Percentiles rank a stretch among this genome's conserved stretches.
These are phyloP conservation scores for Lentinus polychrous DNA, from an alignment of 1,284 basidiomycete species.

Conservation along the genomic window DNA sequence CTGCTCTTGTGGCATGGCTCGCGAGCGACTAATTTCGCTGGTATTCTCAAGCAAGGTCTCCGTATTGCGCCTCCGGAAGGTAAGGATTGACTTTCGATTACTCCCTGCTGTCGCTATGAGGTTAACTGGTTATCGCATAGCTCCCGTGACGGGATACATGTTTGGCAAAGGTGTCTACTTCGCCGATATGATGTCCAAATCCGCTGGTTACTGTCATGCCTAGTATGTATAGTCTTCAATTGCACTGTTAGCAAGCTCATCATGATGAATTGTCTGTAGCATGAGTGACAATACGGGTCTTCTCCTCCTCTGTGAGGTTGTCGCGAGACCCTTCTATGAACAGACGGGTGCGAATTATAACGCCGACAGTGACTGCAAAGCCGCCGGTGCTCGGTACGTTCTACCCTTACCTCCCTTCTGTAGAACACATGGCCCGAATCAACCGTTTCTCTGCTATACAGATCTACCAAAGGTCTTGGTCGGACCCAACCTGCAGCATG, in stretches of 20 bases:
- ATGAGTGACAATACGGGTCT: constrained; percentile 45
- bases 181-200: constrained; percentile 67
- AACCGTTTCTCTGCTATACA: constrained; percentile 14
- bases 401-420: constrained; percentile 1
- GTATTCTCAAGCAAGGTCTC: constrained; percentile 59
- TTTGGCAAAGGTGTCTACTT: constrained; percentile 69
- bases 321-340: constrained; percentile 50
- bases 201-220: constrained; percentile 52
- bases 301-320: constrained; percentile 54
- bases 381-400: constrained; percentile 26
- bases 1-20: constrained; percentile 65
- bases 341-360: constrained; percentile 39
- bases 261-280: constrained; percentile 22
- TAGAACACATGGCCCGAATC: neutral
- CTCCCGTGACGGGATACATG: constrained; percentile 55
- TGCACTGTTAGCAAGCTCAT: neutral
- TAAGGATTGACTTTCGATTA: constrained; percentile 24
- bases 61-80: constrained; percentile 66
- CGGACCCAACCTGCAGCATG: constrained; percentile 44
- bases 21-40: constrained; percentile 58
- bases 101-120: constrained; percentile 3
- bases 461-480: constrained; percentile 50
- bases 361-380: constrained; percentile 44
- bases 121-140: no score
- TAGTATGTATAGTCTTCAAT: constrained; percentile 29